Conservation (phyloP, 192 early-diverging fungal genomes). For the Mortierella claussenii region DNA sequence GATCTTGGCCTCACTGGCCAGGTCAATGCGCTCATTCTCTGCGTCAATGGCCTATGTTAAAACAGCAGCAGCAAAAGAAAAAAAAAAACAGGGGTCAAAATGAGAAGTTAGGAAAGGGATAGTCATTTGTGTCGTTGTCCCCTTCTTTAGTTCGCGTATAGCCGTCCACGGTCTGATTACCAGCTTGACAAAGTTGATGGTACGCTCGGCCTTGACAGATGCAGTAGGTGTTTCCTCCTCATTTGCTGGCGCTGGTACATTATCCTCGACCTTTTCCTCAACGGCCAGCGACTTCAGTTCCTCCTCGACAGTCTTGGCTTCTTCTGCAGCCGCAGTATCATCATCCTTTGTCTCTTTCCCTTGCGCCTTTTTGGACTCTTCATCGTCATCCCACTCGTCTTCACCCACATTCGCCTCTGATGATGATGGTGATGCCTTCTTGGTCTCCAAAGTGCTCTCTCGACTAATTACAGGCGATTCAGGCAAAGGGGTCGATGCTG, state of each 20-base stretch:
- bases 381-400: slow-evolving; percentile 48
- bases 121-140: too few species aligned
- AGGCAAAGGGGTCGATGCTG: slow-evolving; percentile 44
- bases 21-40: slow-evolving; percentile 62
- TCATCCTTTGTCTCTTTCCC: background rate
- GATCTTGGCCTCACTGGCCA: slow-evolving; percentile 57
- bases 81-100: background rate
- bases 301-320: slow-evolving; percentile 1
- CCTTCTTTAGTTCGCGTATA: too few species aligned
- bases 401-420: slow-evolving; percentile 22
- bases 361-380: slow-evolving; percentile 10
- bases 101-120: background rate
- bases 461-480: slow-evolving; percentile 30
- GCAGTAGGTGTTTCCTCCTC: slow-evolving; percentile 9
- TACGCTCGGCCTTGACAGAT: slow-evolving; percentile 28
- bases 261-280: background rate
- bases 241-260: too few species aligned
- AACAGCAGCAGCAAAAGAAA: background rate
- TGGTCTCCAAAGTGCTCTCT: slow-evolving; percentile 7
- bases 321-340: slow-evolving; percentile 4
- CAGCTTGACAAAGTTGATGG: slow-evolving; percentile 72
- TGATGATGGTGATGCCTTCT: slow-evolving; percentile 3
- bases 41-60: slow-evolving; percentile 57
- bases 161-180: too few species aligned
- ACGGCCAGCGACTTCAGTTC: background rate